Base-by-base conservation (phyloP, 345 rosid species). In the Citrus maxima region DNA sequence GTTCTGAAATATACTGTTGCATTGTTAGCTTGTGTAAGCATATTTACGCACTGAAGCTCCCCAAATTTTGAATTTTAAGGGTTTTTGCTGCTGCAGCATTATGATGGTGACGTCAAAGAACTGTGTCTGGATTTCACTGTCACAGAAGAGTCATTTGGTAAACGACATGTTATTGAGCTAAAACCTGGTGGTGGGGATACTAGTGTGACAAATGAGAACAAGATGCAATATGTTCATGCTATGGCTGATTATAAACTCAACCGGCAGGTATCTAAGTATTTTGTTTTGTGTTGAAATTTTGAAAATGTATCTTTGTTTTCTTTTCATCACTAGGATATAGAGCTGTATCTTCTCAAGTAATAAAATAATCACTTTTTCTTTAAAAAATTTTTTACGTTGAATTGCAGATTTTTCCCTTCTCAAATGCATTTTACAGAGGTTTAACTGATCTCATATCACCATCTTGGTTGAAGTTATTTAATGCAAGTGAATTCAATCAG, bases 221-320 rank as follows among this genome's bases (percentile, higher is more conserved):
- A 94, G 88, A 93, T 95, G 98, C 99, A 93, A 81, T 95, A 95
- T 77, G 87, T 95, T 84, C 97, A 95, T 90, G 98, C 97, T 75
- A 94, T 95, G 88, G 99, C 98, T 40, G 97, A 93, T 89, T 91
- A 92, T 81, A 95, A 94, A 87, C 99, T 95, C 81, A 95, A 94
- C 75, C 84, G 97, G 76, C 99, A 95, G 98, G 98, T 94, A 74
- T 77, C 6, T n/a, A 74, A 37, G 77, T 76, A 32, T 42, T 75
- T 77, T 27, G 62, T 78, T 79, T 70, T 19, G 58, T 54, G 66
- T 32, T 37, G 58, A 63, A 77, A 63, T 65, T 24, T 65, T 76
- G 5, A 65, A 22, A 34, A 59, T 22, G n/a, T 67, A 55, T 72
- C 46, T n/a, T 64, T 12, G n/a, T 63, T 75, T 42, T 27, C 37